Base-by-base conservation (phyloP, 176 grass and related monocot genomes). In the Carex myosuroides region DNA sequence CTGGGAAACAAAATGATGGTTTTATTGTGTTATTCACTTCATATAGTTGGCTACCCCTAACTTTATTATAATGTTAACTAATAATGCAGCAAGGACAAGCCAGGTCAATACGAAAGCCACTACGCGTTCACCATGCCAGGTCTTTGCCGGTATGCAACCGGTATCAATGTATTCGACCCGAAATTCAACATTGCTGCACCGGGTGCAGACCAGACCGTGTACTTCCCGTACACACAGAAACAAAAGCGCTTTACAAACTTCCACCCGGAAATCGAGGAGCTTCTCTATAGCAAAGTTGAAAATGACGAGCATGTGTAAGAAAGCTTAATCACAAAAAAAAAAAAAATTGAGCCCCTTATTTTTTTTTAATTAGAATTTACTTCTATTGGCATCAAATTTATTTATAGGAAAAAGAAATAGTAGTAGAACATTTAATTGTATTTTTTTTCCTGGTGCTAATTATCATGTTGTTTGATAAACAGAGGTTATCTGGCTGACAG, bases 121-220 rank as follows among this genome's bases (percentile, higher is more conserved):
- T 85, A 92, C 0, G 89, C 91, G 29, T 99, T 99, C 82, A 95
- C 96, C 55, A 93, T 99, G 87, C 93, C 96, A 0, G 93, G 93
- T 8, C 89, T 99, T 50, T 99, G 93, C 82, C 96, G 96, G 26
- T 99, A 56, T 8, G 81, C 88, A 66, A 88, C 89, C 3, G 96
- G 96, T 84, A 99, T 99, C 80, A 92, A 99, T 21, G 91, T 95
- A 24, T 99, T 99, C 14, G 85, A 95, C 57, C 96, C 93, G 1
- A 99, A 99, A 87, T 99, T 99, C 85, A 99, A 95, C 81, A 99
- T 99, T 41, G 96, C 91, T 58, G 86, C 96, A 4, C 95, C 95
- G 2, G 95, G 95, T 37, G 95, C 95, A 8, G 95, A 98, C 84
- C 95, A 98, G 79, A 87, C 95, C 3, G 41, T 98, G 18, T 98